Evolutionary conservation across 129 eudicot species (phyloP).

Genomic region (Apium graveolens): DNA sequence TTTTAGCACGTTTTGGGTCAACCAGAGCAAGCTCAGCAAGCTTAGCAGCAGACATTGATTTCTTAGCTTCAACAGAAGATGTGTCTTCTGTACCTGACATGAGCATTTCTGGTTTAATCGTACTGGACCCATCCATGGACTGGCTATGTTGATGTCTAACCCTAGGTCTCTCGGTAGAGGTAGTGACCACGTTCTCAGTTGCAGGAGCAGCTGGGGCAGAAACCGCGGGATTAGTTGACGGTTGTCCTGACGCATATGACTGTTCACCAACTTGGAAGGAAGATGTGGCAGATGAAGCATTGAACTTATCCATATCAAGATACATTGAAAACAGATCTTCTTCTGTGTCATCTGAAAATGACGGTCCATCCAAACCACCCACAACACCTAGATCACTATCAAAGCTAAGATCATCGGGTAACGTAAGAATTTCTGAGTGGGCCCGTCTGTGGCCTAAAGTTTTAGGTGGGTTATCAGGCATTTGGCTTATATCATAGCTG

Average conservation of each 20-base stretch:
- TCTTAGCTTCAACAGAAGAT: constrained; percentile 53
- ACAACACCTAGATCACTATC: constrained; percentile 95
- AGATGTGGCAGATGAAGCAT: constrained; percentile 62
- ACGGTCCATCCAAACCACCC: constrained; percentile 77
- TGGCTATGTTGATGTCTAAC: constrained; percentile 93
- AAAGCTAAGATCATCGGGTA: constrained; percentile 84
- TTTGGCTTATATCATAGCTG: constrained; percentile 73
- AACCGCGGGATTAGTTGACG: constrained; percentile 7
- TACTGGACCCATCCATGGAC: constrained; percentile 83
- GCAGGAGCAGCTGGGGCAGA: constrained; percentile 22
- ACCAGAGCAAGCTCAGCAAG: constrained; percentile 92
- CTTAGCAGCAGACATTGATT: constrained; percentile 92
- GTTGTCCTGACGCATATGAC: constrained; percentile 23
- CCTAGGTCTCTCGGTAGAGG: constrained; percentile 48
- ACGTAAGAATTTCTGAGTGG: constrained; percentile 77
- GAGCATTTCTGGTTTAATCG: constrained; percentile 73
- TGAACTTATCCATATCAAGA: constrained; percentile 85
- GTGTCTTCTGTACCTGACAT: constrained; percentile 38
- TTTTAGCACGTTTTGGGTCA: constrained; percentile 93
- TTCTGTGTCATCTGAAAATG: constrained; percentile 85
- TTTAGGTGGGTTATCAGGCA: constrained; percentile 91
- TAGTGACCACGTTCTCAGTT: constrained; percentile 17
- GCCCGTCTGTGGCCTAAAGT: constrained; percentile 81
- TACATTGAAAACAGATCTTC: constrained; percentile 80
- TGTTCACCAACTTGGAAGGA: constrained; percentile 56